Conservation (phyloP, 192 early-diverging fungal species). For the Coemansia reversa region DNA sequence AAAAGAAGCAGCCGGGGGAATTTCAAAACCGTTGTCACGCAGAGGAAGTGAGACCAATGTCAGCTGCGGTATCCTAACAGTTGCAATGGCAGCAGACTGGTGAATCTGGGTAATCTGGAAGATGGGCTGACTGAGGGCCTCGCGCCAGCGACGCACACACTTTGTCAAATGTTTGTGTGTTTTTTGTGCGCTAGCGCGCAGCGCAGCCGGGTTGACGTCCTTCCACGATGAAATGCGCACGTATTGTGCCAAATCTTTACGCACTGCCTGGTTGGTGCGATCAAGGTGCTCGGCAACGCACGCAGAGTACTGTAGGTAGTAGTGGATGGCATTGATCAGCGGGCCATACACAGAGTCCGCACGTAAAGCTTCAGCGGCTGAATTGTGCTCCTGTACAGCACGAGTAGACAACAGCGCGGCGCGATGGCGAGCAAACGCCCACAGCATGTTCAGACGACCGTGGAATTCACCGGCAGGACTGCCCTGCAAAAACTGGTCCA, state of each 20-base stretch:
- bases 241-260: conserved; percentile 87
- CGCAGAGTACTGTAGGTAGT: conserved; percentile 76
- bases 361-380: conserved; percentile 5
- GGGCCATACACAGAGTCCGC: conserved; percentile 35
- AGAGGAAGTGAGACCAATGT: conserved; percentile 26
- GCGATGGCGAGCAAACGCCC: conserved; percentile 55
- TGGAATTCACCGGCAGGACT: conserved; percentile 78
- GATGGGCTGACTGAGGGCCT: conserved; percentile 73
- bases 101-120: conserved; percentile 51
- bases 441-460: conserved; percentile 70
- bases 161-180: conserved; percentile 91
- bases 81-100: conserved; percentile 22
- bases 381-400: neutral
- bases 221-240: conserved; percentile 97
- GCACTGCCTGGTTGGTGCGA: conserved; percentile 67
- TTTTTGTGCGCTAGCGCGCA: conserved; percentile 84
- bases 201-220: conserved; percentile 90
- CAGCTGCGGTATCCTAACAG: conserved; percentile 23
- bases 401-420: conserved; percentile 8
- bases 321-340: conserved; percentile 66
- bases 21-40: conserved; percentile 20
- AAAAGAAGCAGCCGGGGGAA: neutral
- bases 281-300: conserved; percentile 61
- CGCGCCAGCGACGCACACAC: conserved; percentile 83
- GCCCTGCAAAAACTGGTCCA: conserved; percentile 81